A percentile compares a stretch with the other conserved stretches of the same genome.
These are phyloP conservation scores for Westerdykella sp. DNA, from an alignment of 2,329 filamentous ascomycete genomes.

Conservation along the genomic window DNA sequence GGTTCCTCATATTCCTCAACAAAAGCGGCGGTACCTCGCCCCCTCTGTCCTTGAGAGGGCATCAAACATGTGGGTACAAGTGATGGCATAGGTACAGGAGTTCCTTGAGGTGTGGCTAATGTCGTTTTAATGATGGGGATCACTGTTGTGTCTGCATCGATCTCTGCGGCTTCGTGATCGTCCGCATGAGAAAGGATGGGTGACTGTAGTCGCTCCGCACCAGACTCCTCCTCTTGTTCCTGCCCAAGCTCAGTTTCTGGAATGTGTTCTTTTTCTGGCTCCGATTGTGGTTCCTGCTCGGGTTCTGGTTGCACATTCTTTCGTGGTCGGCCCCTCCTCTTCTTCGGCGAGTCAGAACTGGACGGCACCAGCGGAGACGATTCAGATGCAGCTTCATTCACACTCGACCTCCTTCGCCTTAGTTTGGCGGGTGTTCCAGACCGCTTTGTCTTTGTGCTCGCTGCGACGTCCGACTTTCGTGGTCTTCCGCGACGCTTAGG, in stretches of 20 bases:
- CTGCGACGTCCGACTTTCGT: conserved; percentile 30
- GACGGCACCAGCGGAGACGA: conserved; percentile 19
- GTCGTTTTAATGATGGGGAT: conserved; percentile 8
- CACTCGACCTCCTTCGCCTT: conserved; percentile 15
- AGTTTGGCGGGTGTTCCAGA: conserved; percentile 29
- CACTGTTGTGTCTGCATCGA: too few relatives aligned
- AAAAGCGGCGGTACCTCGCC: neutral
- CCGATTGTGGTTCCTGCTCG: conserved; percentile 4
- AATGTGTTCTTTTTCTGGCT: neutral
- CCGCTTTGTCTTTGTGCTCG: conserved; percentile 21
- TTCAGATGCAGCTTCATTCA: conserved; percentile 9
- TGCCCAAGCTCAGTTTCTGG: too few relatives aligned
- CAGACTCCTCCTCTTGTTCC: too few relatives aligned
- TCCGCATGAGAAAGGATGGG: neutral
- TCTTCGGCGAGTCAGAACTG: conserved; percentile 24
- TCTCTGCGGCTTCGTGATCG: neutral
- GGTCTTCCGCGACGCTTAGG: conserved; percentile 35
- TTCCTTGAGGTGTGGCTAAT: conserved; percentile 6
- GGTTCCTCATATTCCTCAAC: conserved; percentile 5
- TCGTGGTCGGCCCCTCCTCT: conserved; percentile 27
- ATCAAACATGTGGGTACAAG: neutral
- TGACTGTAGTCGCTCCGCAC: too few relatives aligned
- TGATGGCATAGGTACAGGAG: neutral
- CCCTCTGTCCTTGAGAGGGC: neutral
- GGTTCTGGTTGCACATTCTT: conserved; percentile 22